Evolutionary conservation across 2,329 filamentous ascomycete genomes (phyloP), one percentile per base, ranked within the genome.

Genomic region (Calycina herbarum): DNA sequence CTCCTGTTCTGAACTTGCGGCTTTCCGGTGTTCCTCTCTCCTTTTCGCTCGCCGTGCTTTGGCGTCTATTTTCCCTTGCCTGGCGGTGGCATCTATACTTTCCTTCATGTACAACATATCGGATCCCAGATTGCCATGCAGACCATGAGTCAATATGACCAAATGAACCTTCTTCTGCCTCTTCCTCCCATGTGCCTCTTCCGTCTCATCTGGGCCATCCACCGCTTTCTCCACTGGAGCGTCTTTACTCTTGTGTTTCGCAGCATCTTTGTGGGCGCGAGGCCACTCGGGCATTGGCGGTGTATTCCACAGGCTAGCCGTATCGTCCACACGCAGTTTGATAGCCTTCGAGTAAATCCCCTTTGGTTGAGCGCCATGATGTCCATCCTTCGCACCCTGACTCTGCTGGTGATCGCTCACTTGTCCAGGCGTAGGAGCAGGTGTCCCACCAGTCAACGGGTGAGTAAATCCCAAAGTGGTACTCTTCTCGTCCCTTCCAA

Each of bases 91-190:
- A 79, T 99, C 95, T 68, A 99, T 98, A 77, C 93, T 96, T 78
- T 99, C 95, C 76, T 99, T 99, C 77, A 99, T 80, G 76, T 92
- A 99, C 24, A 99, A 82, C 95, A 99, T 97, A 76, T 99, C 95
- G 27, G 93, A 91, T 5, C 95, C 93, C 13, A 97, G 83, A 76
- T 99, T 99, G 78, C 94, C 97, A 77, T 99, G 95, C 69, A 99
- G 78, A 0, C 95, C 95, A 79, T 99, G 95, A 0, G 95, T 98
- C 60, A 99, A 79, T 40, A 99, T 83, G 29, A 99, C 95, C 54
- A 99, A 81, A 76, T 99, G 95, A 1, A 99, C 83, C 70, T 90
- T 94, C 78, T 92, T 93, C 70, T 85, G 84, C 76, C 88, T 90
- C 69, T 79, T 83, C 56, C 77, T 75, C 58, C 68, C 64, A 72